A percentile compares a stretch with the other conserved stretches of the same genome.
phyloP scores from a whole-genome alignment of 148 eudicot genomes.

The Cornus florida region DNA sequence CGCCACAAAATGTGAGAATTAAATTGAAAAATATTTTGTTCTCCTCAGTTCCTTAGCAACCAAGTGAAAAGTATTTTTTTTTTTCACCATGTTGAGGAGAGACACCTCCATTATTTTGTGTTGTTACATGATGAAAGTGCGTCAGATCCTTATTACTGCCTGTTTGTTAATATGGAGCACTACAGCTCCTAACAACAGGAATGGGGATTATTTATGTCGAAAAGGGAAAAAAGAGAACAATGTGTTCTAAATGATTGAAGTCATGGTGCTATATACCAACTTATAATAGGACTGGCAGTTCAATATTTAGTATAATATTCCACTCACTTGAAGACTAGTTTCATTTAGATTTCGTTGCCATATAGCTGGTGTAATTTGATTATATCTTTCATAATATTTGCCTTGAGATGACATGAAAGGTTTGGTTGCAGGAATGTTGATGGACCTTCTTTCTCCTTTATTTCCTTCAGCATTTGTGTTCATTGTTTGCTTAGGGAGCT shows the following conservation, averaged over 20 bases:
- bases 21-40: too few species aligned
- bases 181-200: too few species aligned
- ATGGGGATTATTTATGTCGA: too few species aligned
- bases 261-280: not conserved
- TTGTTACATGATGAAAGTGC: too few species aligned
- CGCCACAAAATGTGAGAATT: too few species aligned
- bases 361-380: not conserved
- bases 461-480: constrained; percentile 93
- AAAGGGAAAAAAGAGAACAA: not conserved
- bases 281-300: not conserved
- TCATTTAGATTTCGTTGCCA: not conserved
- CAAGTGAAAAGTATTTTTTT: too few species aligned
- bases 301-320: not conserved
- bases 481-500: constrained; percentile 94
- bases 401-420: not conserved
- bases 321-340: not conserved
- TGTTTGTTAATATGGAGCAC: too few species aligned
- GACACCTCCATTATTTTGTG: too few species aligned
- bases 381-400: not conserved
- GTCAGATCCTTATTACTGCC: too few species aligned
- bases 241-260: not conserved
- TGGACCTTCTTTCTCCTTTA: constrained; percentile 97
- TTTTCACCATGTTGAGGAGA: too few species aligned
- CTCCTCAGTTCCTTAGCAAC: too few species aligned
- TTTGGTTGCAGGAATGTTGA: constrained; percentile 84